phyloP scores from a whole-genome alignment of 768 basidiomycete species.

The Boletellus sp. region DNA sequence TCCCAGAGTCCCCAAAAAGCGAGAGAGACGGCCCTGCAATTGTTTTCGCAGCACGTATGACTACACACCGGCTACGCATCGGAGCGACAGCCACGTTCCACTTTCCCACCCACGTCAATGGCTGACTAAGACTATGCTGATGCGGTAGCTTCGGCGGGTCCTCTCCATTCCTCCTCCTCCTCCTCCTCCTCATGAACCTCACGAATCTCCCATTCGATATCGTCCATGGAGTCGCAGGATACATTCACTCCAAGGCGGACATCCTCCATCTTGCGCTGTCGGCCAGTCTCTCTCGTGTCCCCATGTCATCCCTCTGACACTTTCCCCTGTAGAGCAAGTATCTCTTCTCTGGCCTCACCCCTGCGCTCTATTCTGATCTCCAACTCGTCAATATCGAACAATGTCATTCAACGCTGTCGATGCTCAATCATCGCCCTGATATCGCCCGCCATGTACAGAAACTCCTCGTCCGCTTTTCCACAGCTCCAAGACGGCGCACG shows the following conservation, averaged over 20 bases:
- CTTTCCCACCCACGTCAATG: background rate
- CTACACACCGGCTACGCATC: too few species aligned
- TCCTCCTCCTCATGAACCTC: conserved; percentile 14
- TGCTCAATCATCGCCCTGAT: conserved; percentile 53
- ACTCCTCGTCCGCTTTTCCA: conserved; percentile 43
- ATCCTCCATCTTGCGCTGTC: conserved; percentile 57
- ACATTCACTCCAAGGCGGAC: conserved; percentile 51
- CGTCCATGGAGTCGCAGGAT: conserved; percentile 60
- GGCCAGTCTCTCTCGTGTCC: conserved; percentile 38
- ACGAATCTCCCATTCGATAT: conserved; percentile 51
- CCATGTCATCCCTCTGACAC: conserved; percentile 4
- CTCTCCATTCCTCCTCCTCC: background rate
- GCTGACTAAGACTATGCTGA: background rate
- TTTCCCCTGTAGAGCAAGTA: conserved; percentile 43
- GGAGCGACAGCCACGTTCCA: too few species aligned
- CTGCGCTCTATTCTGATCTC: conserved; percentile 59
- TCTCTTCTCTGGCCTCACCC: conserved; percentile 49
- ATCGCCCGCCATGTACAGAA: conserved; percentile 67
- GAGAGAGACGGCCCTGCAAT: too few species aligned
- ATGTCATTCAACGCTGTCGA: conserved; percentile 58
- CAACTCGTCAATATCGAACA: conserved; percentile 52
- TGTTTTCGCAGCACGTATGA: too few species aligned
- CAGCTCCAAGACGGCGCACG: conserved; percentile 27
- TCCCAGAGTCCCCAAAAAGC: too few species aligned
- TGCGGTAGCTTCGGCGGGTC: background rate